Base-by-base conservation (phyloP, 2,329 filamentous ascomycete genomes). In the Bipolaris sorokiniana region DNA sequence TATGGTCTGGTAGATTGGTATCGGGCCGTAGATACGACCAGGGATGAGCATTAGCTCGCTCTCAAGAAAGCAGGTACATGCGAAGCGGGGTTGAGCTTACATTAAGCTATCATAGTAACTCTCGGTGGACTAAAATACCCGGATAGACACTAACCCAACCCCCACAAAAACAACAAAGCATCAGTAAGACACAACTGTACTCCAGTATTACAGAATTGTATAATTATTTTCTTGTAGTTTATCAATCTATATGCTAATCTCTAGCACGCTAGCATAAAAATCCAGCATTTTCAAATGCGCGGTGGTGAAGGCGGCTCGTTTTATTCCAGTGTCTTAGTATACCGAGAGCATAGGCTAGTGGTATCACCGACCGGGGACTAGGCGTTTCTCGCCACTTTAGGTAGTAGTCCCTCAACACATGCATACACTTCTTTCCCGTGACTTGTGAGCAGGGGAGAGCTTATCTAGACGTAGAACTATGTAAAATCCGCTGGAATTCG, bases 1-100 rank as follows among this genome's bases (percentile, higher is more conserved):
- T 51, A 15, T 10, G 23, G 7, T n/a, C 36, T 37, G 13, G 23
- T 18, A 36, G 18, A 18, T 15, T 44, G 31, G 34, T 22, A 18
- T 18, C 20, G 13, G 37, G 33, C 34, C 26, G 46, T 16, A 15
- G 42, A 46, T 20, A 33, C 3, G 11, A 16, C 16, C 42, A n/a
- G 13, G 3, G 10, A 46, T 5, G 16, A 26, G 28, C 16, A 46
- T 33, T 33, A 11, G 42, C 42, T 46, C 18, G 20, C 16, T 34
- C 10, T 46, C 42, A 16, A 20, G 26, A 28, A 28, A 28, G 26
- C 11, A 42, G 38, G 23, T 45, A 10, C 26, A 28, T 20, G 23
- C 22, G 41, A 31, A 31, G 50, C 33, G 50, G 50, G 50, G 50
- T 47, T 46, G 41, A 22, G 23, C 31, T 15, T 23, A 51, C 50